phyloP scores from a whole-genome alignment of 306 rosid species.

The Medicago arabica region DNA sequence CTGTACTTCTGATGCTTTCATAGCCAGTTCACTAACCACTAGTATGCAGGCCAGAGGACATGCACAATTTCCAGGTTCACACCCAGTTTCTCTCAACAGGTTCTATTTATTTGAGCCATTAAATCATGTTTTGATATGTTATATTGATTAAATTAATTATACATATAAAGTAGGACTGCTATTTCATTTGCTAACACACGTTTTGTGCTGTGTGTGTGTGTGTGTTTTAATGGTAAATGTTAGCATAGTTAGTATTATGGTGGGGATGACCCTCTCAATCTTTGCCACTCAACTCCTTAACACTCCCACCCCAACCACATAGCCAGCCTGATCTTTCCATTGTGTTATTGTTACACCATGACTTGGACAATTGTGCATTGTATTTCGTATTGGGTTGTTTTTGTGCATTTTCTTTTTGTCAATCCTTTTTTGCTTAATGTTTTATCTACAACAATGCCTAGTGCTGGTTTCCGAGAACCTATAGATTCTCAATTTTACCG shows the following conservation, averaged over 20 bases:
- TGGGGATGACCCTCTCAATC: neutral
- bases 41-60: conserved; percentile 82
- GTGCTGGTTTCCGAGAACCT: conserved; percentile 2
- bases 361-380: conserved; percentile 33
- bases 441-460: conserved; percentile 2
- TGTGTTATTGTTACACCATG: conserved; percentile 9
- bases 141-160: neutral
- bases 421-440: neutral
- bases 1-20: conserved; percentile 28
- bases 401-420: conserved; percentile 6
- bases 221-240: neutral
- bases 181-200: conserved; percentile 20
- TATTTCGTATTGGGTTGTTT: conserved; percentile 27
- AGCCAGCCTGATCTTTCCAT: neutral
- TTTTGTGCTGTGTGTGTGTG: neutral
- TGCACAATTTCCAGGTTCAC: conserved; percentile 94
- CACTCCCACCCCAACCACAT: neutral
- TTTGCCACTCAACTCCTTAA: neutral
- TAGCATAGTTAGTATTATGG: neutral
- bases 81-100: conserved; percentile 99
- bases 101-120: conserved; percentile 47
- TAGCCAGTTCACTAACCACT: conserved; percentile 41
- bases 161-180: conserved; percentile 27
- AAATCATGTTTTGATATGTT: conserved; percentile 19
- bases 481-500: conserved; percentile 4